phyloP scores from a whole-genome alignment of 257 asterid genomes.

The Cinchona pubescens region DNA sequence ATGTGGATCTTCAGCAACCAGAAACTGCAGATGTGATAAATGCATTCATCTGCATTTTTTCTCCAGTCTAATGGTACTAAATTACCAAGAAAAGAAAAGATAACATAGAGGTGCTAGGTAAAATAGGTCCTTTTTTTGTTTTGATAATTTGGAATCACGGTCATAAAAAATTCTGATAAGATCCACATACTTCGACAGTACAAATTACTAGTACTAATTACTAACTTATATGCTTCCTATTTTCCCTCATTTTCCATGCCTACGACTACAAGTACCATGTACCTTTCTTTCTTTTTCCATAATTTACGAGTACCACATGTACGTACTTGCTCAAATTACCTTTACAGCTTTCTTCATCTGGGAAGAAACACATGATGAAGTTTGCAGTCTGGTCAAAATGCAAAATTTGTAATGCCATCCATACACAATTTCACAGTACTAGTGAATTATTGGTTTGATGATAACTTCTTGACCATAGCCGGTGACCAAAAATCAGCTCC shows the following conservation, averaged over 20 bases:
- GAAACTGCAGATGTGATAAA: no score
- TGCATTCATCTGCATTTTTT: no score
- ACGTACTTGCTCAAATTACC: not conserved
- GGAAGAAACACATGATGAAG: not conserved
- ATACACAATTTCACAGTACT: not conserved
- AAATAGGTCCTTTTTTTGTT: no score
- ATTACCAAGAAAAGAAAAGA: no score
- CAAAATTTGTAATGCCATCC: slow-evolving; percentile 12
- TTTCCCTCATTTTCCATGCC: not conserved
- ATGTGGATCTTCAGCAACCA: no score
- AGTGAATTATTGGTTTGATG: slow-evolving; percentile 26
- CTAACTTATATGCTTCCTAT: not conserved
- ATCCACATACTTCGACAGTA: not conserved
- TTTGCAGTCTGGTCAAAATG: slow-evolving; percentile 1
- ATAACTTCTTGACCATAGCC: slow-evolving; percentile 35
- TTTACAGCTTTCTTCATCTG: not conserved
- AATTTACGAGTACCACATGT: not conserved
- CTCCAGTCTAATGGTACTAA: no score
- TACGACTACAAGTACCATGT: not conserved
- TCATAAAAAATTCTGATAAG: not conserved
- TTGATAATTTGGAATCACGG: not conserved
- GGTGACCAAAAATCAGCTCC: slow-evolving; percentile 94
- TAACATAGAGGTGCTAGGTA: no score
- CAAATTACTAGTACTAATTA: not conserved
- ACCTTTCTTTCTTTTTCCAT: not conserved